Conservation (phyloP, 2,329 filamentous ascomycete genomes). For the Sporothrix protearum region DNA sequence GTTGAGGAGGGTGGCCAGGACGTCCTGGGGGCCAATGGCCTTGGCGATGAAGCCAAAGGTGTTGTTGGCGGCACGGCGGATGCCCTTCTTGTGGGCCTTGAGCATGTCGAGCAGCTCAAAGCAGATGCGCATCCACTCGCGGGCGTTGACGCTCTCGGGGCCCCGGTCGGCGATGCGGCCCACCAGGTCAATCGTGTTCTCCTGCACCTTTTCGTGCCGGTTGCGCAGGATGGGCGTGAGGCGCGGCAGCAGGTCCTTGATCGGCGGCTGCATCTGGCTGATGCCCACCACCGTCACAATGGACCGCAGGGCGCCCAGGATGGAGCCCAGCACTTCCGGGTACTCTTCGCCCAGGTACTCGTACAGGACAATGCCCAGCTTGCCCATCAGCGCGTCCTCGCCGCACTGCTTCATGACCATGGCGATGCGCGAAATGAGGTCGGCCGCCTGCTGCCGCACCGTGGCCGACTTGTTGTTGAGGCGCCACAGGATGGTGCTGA, state of each 20-base stretch:
- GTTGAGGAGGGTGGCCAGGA: conserved; percentile 90
- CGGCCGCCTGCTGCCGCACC: conserved; percentile 92
- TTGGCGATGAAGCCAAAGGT: conserved; percentile 99
- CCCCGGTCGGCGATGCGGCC: conserved; percentile 97
- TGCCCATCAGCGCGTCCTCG: conserved; percentile 92
- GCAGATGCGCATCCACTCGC: conserved; percentile 99
- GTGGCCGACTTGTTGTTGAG: conserved; percentile 98
- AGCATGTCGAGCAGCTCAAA: conserved; percentile 99
- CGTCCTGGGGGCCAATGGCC: conserved; percentile 96
- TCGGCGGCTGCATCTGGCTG: conserved; percentile 94
- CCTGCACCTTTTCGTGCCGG: conserved; percentile 97
- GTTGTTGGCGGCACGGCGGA: conserved; percentile 96
- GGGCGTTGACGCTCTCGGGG: conserved; percentile 90
- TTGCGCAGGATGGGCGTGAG: conserved; percentile 98
- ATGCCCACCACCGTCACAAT: conserved; percentile 98
- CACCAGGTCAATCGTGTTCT: conserved; percentile 97
- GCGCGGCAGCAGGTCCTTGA: conserved; percentile 90
- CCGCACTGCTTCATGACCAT: conserved; percentile 99
- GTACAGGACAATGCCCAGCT: conserved; percentile 90
- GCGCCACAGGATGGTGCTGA: conserved; percentile 92
- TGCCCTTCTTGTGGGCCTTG: conserved; percentile 99
- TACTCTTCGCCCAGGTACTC: conserved; percentile 99
- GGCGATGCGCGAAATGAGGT: conserved; percentile 92
- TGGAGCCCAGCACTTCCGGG: conserved; percentile 93
- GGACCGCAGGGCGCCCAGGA: conserved; percentile 87